Base-by-base conservation (phyloP, 192 early-diverging fungal genomes). In the Rhizoclosmatium sp. region DNA sequence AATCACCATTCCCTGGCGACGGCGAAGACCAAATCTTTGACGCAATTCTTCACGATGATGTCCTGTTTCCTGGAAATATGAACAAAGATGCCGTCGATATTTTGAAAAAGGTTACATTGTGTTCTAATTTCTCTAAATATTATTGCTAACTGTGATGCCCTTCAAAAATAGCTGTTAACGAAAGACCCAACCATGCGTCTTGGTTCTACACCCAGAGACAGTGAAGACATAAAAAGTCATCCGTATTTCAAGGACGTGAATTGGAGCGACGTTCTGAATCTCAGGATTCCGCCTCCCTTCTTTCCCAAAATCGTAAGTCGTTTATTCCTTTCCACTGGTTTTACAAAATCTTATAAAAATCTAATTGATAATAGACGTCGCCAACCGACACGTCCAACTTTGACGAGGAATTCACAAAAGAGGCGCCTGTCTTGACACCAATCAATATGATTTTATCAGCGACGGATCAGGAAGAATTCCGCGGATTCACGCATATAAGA, bases 21-120 rank as follows among this genome's bases (percentile, higher is more conserved):
- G 94, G 97, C 78, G 98, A 98, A 82, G 96, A 98, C 75, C 96
- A 98, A 86, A 99, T 98, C 72, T 99, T 98, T 84, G 95, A 97
- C 73, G 94, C 97, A 2, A 99, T 99, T 82, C 83, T 99, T 71
- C 93, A 97, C 65, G 95, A 98, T 80, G 96, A 98, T 76, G 94
- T 98, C 75, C 75, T 97, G 60, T 98, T 97, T 78, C 97, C 97
- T 1, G 93, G 94, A 72, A 95, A 93, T 80, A 95, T 99, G 94
- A 93, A 92, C 21, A 89, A 92, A 78, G 95, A 98, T 82, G 95
- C 97, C 47, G 97, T 97, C 54, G 92, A 93, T 14, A 91, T 99
- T 69, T 89, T 96, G 76, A 95, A 96, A 82, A 93, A 93, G 85
- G 93, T 93, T 81, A 62, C 23, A 40, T 62, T 5, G 60, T 21